Evolutionary conservation across 169 alveolate species (phyloP).

Genomic region (Perkinsus marinus): DNA sequence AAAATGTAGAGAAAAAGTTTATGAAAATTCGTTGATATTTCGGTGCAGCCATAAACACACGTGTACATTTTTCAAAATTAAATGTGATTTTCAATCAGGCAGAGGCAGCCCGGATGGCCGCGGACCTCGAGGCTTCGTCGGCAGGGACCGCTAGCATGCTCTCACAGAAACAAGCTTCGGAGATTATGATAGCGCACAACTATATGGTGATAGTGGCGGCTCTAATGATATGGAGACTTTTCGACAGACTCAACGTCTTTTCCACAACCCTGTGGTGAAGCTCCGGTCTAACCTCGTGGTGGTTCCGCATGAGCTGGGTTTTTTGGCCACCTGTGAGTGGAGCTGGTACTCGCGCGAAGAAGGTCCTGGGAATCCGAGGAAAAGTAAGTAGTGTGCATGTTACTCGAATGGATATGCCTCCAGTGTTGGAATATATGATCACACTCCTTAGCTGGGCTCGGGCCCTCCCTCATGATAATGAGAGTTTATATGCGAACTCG

Average conservation of each 20-base stretch:
- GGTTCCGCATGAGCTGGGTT: not conserved
- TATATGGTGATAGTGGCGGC: not conserved
- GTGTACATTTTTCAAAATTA: too few relatives aligned
- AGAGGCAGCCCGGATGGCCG: not conserved
- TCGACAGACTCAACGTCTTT: not conserved
- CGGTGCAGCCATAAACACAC: too few relatives aligned
- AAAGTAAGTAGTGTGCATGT: too few relatives aligned
- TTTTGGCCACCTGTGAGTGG: not conserved
- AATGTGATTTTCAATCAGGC: too few relatives aligned
- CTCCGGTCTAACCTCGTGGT: not conserved
- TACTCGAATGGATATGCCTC: too few relatives aligned
- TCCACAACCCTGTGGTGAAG: not conserved
- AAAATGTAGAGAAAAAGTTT: too few relatives aligned
- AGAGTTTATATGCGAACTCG: too few relatives aligned
- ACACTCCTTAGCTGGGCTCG: too few relatives aligned
- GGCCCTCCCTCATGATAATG: too few relatives aligned
- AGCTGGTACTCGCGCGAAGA: not conserved
- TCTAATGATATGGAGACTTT: too few relatives aligned
- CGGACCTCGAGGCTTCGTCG: not conserved
- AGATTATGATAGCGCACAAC: not conserved
- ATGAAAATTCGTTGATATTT: too few relatives aligned
- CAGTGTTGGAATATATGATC: too few relatives aligned
- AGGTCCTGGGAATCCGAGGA: not conserved
- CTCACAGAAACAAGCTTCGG: not conserved
- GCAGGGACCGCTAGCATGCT: not conserved